These are phyloP conservation scores for Rhynchospora breviuscula DNA, from an alignment of 176 grass and related monocot species.

Conservation along the genomic window DNA sequence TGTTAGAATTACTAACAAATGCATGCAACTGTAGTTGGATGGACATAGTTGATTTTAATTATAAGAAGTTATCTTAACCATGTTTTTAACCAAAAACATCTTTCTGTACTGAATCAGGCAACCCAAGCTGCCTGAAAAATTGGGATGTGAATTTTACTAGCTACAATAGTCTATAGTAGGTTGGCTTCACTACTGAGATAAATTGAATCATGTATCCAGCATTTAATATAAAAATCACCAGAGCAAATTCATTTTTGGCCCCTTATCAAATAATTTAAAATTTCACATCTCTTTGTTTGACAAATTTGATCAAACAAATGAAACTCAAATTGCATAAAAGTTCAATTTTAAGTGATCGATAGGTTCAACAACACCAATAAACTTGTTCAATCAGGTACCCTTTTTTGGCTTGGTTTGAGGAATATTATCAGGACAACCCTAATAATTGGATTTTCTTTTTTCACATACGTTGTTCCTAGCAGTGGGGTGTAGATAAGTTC, in stretches of 20 bases:
- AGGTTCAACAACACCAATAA: neutral
- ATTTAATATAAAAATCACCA: neutral
- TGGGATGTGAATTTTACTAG: neutral
- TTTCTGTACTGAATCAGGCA: neutral
- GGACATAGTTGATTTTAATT: neutral
- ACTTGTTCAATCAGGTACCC: neutral
- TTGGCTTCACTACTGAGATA: neutral
- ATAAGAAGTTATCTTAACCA: neutral
- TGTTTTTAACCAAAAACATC: neutral
- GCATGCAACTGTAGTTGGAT: neutral
- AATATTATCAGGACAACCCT: neutral
- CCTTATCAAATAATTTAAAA: neutral
- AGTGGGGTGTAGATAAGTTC: constrained; percentile 67
- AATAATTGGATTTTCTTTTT: constrained; percentile 3
- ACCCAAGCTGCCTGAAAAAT: neutral
- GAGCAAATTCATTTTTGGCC: neutral
- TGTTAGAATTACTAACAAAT: neutral
- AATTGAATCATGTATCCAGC: neutral
- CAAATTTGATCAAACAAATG: neutral
- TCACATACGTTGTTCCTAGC: constrained; percentile 46
- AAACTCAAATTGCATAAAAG: neutral
- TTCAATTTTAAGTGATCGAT: neutral
- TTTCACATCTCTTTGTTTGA: neutral
- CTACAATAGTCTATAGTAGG: neutral
- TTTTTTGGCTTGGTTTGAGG: neutral